phyloP scores from a whole-genome alignment of 164 flowering plant species.

The Piper longum region DNA sequence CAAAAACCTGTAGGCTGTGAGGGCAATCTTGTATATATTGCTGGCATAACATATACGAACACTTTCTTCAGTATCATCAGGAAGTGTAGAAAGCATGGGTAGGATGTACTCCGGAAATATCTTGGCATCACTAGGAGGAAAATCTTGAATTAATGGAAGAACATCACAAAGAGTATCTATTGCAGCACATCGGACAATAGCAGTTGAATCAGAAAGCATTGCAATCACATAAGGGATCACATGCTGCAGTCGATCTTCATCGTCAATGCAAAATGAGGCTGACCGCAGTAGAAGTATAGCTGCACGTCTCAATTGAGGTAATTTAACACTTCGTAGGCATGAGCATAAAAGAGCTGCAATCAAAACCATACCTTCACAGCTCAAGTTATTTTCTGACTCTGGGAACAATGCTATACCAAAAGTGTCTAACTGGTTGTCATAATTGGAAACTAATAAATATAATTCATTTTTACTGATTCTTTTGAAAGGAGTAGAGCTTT shows the following conservation, averaged over 20 bases:
- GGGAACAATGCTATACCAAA: constrained; percentile 54
- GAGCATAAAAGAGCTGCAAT: constrained; percentile 90
- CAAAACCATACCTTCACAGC: constrained; percentile 93
- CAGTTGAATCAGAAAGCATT: constrained; percentile 87
- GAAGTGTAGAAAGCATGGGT: constrained; percentile 98
- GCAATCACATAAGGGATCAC: constrained; percentile 87
- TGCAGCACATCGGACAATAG: constrained; percentile 95
- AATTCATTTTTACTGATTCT: constrained; percentile 46
- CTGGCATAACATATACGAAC: constrained; percentile 90
- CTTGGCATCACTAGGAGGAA: constrained; percentile 99
- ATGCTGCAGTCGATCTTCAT: constrained; percentile 90
- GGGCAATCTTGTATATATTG: constrained; percentile 75
- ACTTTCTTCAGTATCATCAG: constrained; percentile 99
- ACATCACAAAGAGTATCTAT: constrained; percentile 81
- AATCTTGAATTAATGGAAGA: constrained; percentile 78
- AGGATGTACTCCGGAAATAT: constrained; percentile 94
- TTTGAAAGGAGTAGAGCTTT: constrained; percentile 38
- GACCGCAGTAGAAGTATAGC: constrained; percentile 66
- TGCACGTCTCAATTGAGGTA: constrained; percentile 77
- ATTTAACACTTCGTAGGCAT: constrained; percentile 82
- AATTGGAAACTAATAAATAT: constrained; percentile 47
- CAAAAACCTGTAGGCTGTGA: constrained; percentile 83
- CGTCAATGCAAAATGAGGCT: constrained; percentile 71
- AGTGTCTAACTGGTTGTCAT: constrained; percentile 61
- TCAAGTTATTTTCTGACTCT: constrained; percentile 37